Base-by-base conservation (phyloP, 2,329 filamentous ascomycete genomes). In the Gaeumannomyces sp. region DNA sequence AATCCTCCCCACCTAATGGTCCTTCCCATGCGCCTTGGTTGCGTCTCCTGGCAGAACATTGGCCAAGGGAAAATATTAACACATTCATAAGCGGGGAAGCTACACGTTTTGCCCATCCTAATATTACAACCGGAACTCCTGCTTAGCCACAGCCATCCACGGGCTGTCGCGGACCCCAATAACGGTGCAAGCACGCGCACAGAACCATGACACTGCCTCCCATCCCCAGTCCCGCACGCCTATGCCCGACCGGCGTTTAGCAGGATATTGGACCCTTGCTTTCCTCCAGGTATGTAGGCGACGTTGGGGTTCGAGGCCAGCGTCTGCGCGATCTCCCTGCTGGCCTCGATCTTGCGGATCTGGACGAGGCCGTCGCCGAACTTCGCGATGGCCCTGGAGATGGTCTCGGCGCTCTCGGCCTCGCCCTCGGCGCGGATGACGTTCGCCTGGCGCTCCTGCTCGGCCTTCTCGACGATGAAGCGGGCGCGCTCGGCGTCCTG, bases 381-480 rank as follows among this genome's bases (percentile, higher is more conserved):
- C 87, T 96, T 97, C 71, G 92, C 89, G 71, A 99, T 64, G 57
- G 70, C 94, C 81, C 89, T 95, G 79, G 87, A 90, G 76, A 99
- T 98, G 69, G 93, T 96, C 64, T 99, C 95, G 61, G 95, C 95
- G 73, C 90, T 92, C 85, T 98, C 94, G 70, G 94, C 94, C 80
- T 99, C 95, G 76, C 95, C 95, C 85, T 99, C 95, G 63, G 95
- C 95, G 65, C 95, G 88, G 78, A 99, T 99, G 73, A 99, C 95
- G 80, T 95, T 98, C 72, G 95, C 95, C 81, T 99, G 95, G 73
- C 95, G 86, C 83, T 99, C 95, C 83, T 99, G 95, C 85, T 99
- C 95, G 67, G 95, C 95, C 78, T 92, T 92, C 85, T 99, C 95
- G 76, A 99, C 95, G 71, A 99, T 96, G 83, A 99, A 99, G 70